Evolutionary conservation across 2,329 filamentous ascomycete genomes (phyloP).

Genomic region (Microsporum audouinii): DNA sequence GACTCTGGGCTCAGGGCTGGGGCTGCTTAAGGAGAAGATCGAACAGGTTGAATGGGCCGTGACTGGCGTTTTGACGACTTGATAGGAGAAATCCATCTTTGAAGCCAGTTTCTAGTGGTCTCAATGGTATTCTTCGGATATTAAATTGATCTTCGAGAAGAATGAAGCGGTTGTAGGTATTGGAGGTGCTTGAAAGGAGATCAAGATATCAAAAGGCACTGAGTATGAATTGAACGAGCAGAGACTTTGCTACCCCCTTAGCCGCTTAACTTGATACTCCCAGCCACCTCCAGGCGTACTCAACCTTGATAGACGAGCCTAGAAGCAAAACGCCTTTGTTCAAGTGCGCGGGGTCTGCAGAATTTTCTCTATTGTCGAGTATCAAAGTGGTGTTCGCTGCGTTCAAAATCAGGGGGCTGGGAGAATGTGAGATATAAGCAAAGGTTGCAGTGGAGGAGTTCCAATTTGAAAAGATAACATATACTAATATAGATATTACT

Average conservation of each 20-base stretch:
- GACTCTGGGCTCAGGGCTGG: neutral
- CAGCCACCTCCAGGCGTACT: neutral
- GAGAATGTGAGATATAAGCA: too few relatives aligned
- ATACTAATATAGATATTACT: too few relatives aligned
- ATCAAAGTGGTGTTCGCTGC: neutral
- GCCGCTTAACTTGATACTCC: neutral
- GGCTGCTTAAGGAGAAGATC: conserved; percentile 5
- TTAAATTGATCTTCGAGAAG: neutral
- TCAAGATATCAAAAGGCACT: neutral
- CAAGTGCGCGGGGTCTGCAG: neutral
- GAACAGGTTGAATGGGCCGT: conserved; percentile 10
- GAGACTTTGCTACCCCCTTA: neutral
- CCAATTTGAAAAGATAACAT: too few relatives aligned
- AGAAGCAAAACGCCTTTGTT: neutral
- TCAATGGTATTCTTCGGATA: neutral
- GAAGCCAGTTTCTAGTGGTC: neutral
- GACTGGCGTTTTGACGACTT: neutral
- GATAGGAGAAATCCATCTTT: neutral
- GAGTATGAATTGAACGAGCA: neutral
- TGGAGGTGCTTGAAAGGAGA: neutral
- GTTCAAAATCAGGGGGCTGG: neutral
- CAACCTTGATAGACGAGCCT: neutral
- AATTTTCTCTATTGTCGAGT: neutral
- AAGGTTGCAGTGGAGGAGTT: too few relatives aligned
- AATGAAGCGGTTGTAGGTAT: neutral